Conservation (phyloP, 257 asterid genomes). For the Primulina huaijiensis region DNA sequence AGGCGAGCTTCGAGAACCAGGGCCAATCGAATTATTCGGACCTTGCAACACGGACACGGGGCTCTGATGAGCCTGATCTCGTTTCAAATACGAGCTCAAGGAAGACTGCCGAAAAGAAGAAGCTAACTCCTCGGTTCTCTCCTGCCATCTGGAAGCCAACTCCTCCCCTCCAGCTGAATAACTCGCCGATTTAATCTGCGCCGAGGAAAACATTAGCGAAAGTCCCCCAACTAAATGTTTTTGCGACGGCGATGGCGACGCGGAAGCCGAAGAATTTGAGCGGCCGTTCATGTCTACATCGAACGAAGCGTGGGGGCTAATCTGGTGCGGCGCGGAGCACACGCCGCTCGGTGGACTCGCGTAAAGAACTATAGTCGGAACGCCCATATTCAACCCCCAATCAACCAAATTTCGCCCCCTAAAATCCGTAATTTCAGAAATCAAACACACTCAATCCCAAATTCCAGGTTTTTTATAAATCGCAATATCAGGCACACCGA, state of each 20-base stretch:
- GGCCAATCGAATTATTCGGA: conserved; percentile 47
- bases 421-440: not conserved
- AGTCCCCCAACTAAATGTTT: conserved; percentile 59
- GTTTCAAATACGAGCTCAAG: conserved; percentile 56
- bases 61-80: conserved; percentile 77
- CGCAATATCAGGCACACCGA: no score
- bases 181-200: conserved; percentile 53
- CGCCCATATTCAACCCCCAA: conserved; percentile 49
- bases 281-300: conserved; percentile 70
- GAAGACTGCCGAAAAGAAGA: conserved; percentile 69
- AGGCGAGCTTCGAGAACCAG: conserved; percentile 56
- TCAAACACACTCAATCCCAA: conserved; percentile 24
- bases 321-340: conserved; percentile 76
- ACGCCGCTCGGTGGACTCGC: conserved; percentile 78
- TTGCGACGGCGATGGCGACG: conserved; percentile 68
- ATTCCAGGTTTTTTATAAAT: not conserved
- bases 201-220: conserved; percentile 57
- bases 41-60: conserved; percentile 95
- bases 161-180: conserved; percentile 61
- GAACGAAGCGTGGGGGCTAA: conserved; percentile 61
- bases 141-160: conserved; percentile 73
- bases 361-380: conserved; percentile 82
- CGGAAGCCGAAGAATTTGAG: conserved; percentile 53
- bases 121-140: conserved; percentile 66
- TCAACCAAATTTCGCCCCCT: conserved; percentile 23